A percentile compares a stretch with the other conserved stretches of the same genome.
Evolutionary conservation across 2,329 filamentous ascomycete genomes (phyloP).

Genomic region (Fusarium subglutinans): DNA sequence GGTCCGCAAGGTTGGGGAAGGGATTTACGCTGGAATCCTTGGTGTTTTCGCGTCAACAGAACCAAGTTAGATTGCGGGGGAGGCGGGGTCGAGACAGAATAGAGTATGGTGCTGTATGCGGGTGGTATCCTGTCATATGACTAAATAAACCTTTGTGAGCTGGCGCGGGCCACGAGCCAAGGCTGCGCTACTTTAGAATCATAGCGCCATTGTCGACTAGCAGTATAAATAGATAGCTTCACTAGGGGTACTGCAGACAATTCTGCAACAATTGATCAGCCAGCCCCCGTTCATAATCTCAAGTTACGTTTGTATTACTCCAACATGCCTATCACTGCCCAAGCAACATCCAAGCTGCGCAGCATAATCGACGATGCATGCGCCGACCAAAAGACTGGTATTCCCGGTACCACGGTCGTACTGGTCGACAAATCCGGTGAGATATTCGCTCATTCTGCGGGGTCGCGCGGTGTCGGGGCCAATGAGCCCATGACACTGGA

Average conservation of each 20-base stretch:
- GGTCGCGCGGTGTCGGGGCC: conserved; percentile 54
- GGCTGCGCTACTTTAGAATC: neutral
- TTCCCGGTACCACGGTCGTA: conserved; percentile 58
- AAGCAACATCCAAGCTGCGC: conserved; percentile 24
- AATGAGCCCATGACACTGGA: conserved; percentile 66
- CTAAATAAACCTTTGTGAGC: neutral
- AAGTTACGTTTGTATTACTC: neutral
- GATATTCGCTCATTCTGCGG: conserved; percentile 58
- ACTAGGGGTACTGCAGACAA: too few relatives aligned
- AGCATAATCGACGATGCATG: conserved; percentile 50
- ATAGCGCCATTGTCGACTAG: neutral
- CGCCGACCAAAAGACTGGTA: conserved; percentile 48
- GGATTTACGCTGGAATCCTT: neutral
- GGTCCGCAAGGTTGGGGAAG: conserved; percentile 14
- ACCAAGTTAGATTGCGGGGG: neutral
- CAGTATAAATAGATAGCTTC: conserved; percentile 11
- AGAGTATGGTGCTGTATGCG: neutral
- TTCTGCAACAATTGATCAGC: neutral
- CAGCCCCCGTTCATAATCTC: neutral
- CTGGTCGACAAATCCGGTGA: conserved; percentile 60
- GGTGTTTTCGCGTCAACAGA: neutral
- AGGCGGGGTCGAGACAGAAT: neutral
- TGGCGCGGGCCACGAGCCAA: neutral
- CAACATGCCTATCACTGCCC: conserved; percentile 31
- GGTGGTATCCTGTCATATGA: neutral